Base-by-base conservation (phyloP, 345 rosid species). In the Acer negundo region DNA sequence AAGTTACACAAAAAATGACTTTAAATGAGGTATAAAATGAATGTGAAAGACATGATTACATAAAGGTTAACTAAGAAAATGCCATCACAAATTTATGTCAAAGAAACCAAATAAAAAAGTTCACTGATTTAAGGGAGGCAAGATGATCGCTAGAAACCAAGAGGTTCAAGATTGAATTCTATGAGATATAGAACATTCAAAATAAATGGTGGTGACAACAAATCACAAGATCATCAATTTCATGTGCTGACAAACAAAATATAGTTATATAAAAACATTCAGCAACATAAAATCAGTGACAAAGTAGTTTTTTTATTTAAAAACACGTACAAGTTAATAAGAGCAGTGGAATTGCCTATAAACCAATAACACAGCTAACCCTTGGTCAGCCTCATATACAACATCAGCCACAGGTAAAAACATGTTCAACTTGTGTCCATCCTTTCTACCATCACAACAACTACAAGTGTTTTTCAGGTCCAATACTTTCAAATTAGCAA, bases 371-470 rank as follows among this genome's bases (percentile, higher is more conserved):
- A 20, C 46, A 47, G 72, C 81, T n/a, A n/a, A 38, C 56, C 65
- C 19, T n/a, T 56, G 62, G 62, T 75, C 83, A 77, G 53, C 76
- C 68, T 76, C 77, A 74, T 59, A 73, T 44, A 77, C 86, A 77
- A 82, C 87, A 82, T 66, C 88, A 79, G 73, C 79, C 70, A 79
- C 79, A 80, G 62, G 56, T 22, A 63, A 62, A 24, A 24, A 78
- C 75, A 35, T 44, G 72, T 73, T 81, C 86, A 78, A 62, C 82
- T 73, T 55, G 66, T 70, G 75, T 69, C 70, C 80, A 62, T 74
- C 85, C 65, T 55, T 71, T 53, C 62, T 22, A 75, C 85, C n/a
- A 75, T 80, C 81, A 83, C 82, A 67, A 87, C 88, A 80, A n/a
- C n/a, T n/a, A n/a, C n/a, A n/a, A n/a, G n/a, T n/a, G n/a, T n/a